Conservation (phyloP, 331 rosid genomes). For the Phaseolus coccineus region DNA sequence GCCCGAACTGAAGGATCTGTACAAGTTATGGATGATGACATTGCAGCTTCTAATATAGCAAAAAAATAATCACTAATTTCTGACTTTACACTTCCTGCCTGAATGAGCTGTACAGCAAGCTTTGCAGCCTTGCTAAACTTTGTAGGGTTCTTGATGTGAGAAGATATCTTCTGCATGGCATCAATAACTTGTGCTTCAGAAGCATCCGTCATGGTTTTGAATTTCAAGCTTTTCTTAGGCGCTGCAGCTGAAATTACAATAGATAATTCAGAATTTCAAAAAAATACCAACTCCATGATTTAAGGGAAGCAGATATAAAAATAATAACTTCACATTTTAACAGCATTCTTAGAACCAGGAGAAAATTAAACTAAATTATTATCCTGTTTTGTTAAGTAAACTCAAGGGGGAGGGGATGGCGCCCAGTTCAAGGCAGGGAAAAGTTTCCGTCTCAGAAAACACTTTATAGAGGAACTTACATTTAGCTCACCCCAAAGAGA, state of each 20-base stretch:
- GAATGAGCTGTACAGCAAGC: constrained; percentile 89
- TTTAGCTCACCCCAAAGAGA: neutral
- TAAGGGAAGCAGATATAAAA: constrained; percentile 5
- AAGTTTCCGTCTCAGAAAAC: neutral
- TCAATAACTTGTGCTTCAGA: constrained; percentile 82
- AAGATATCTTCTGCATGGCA: constrained; percentile 96
- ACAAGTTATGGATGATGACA: constrained; percentile 72
- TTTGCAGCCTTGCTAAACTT: constrained; percentile 89
- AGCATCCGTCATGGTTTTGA: constrained; percentile 88
- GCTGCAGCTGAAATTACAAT: constrained; percentile 56
- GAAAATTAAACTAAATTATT: neutral
- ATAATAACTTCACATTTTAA: neutral
- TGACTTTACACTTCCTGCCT: constrained; percentile 88
- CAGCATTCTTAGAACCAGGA: constrained; percentile 12
- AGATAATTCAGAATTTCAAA: constrained; percentile 29
- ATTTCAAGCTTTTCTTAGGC: constrained; percentile 77
- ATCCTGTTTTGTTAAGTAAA: neutral
- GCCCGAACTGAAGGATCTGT: constrained; percentile 79
- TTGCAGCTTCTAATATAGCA: constrained; percentile 80
- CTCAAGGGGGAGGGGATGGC: neutral
- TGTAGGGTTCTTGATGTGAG: constrained; percentile 80
- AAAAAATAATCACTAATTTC: constrained; percentile 70
- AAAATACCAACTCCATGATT: constrained; percentile 15
- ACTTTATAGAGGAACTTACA: neutral
- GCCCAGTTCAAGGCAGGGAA: neutral